Conservation (phyloP, 108 stramenopile species). For the Schizochytrium sp. region DNA sequence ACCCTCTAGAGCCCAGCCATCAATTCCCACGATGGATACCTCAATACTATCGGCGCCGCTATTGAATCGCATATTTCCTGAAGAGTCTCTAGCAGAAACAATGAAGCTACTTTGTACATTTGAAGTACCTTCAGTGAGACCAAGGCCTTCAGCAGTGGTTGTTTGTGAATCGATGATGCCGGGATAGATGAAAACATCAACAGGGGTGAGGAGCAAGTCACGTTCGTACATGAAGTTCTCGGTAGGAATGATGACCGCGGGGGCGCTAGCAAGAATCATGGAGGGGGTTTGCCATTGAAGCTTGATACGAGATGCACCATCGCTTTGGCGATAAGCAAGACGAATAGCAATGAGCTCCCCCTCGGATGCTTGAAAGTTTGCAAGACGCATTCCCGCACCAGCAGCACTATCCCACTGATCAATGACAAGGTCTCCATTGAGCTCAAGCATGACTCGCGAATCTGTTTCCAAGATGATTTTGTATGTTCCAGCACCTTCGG, state of each 20-base stretch:
- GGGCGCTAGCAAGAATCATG: not conserved
- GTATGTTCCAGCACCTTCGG: constrained; percentile 70
- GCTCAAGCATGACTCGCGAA: constrained; percentile 68
- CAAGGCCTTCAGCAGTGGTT: constrained; percentile 75
- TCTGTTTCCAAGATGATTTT: constrained; percentile 72
- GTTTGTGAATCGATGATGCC: constrained; percentile 66
- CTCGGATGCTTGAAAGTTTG: constrained; percentile 62
- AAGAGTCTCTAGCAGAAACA: constrained; percentile 75
- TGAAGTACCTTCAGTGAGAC: constrained; percentile 75
- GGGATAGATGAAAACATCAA: constrained; percentile 67
- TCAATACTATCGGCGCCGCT: constrained; percentile 72
- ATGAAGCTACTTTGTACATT: constrained; percentile 76
- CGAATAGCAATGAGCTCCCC: constrained; percentile 69
- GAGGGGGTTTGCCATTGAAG: constrained; percentile 70
- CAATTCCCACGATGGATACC: constrained; percentile 76
- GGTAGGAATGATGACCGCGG: constrained; percentile 70
- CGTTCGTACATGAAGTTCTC: constrained; percentile 74
- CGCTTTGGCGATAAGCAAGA: constrained; percentile 74
- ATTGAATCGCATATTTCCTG: constrained; percentile 77
- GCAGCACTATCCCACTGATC: constrained; percentile 59
- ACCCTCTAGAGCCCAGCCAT: constrained; percentile 81
- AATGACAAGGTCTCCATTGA: constrained; percentile 72
- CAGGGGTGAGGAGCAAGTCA: constrained; percentile 70
- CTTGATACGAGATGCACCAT: constrained; percentile 72
- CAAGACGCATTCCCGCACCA: not conserved